Evolutionary conservation across 768 basidiomycete species (phyloP).

Genomic region (Lentinus tigrinus): DNA sequence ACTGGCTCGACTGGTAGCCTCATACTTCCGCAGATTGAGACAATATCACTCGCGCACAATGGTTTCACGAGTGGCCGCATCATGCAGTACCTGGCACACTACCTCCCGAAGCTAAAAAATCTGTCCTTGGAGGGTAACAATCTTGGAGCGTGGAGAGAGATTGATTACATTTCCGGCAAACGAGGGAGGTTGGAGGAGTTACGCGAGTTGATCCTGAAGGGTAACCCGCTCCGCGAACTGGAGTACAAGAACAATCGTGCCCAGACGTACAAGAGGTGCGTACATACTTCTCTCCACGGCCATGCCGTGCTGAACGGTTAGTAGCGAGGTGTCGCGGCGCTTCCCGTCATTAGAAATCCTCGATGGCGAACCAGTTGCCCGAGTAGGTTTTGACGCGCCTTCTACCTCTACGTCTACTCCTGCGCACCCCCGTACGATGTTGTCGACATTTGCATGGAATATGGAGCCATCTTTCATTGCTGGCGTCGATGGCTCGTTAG

Average conservation of each 20-base stretch:
- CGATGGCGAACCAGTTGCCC: constrained; percentile 75
- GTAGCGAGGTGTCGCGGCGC: constrained; percentile 70
- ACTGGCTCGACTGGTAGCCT: not conserved
- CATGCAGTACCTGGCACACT: constrained; percentile 63
- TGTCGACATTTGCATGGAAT: constrained; percentile 76
- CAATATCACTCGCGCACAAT: constrained; percentile 83
- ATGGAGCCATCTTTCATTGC: constrained; percentile 75
- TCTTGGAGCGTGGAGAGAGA: constrained; percentile 65
- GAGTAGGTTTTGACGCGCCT: constrained; percentile 79
- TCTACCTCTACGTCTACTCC: constrained; percentile 46
- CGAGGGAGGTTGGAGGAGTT: constrained; percentile 61
- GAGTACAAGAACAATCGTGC: constrained; percentile 56
- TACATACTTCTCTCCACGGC: not conserved
- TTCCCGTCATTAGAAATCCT: constrained; percentile 82
- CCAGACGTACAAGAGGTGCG: constrained; percentile 70
- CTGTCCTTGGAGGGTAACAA: constrained; percentile 80
- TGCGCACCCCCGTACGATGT: constrained; percentile 39
- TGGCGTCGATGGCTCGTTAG: constrained; percentile 65
- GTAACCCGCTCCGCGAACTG: constrained; percentile 70
- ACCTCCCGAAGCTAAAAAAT: constrained; percentile 77
- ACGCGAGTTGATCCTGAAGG: constrained; percentile 70
- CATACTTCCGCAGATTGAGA: constrained; percentile 51
- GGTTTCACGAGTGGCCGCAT: constrained; percentile 60
- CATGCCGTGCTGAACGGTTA: not conserved
- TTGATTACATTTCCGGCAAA: constrained; percentile 60